phyloP scores from a whole-genome alignment of 345 rosid species.

The Psidium friedrichsthalianum region DNA sequence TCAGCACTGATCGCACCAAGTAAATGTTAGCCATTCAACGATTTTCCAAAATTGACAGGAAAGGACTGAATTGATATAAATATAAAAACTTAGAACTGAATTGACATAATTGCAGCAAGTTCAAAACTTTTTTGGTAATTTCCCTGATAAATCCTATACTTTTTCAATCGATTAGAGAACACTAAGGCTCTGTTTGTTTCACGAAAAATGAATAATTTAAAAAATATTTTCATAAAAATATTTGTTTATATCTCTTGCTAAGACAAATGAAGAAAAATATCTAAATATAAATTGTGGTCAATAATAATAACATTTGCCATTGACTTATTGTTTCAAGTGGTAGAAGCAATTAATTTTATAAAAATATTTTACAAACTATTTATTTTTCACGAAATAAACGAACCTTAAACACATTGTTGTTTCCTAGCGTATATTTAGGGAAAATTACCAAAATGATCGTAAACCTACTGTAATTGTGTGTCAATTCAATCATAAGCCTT shows the following conservation, averaged over 20 bases:
- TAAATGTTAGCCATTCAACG: too few relatives aligned
- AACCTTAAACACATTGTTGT: neutral
- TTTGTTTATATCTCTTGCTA: neutral
- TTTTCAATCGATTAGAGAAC: neutral
- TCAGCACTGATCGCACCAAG: too few relatives aligned
- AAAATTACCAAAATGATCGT: too few relatives aligned
- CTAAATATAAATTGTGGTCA: too few relatives aligned
- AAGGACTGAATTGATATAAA: too few relatives aligned
- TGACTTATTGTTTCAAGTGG: neutral
- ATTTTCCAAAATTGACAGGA: too few relatives aligned
- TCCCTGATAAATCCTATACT: neutral
- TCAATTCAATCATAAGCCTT: too few relatives aligned
- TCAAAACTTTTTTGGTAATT: too few relatives aligned
- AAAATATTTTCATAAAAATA: neutral
- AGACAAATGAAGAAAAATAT: neutral
- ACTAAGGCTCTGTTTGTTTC: neutral
- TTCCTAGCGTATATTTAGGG: too few relatives aligned
- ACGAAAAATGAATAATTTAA: neutral
- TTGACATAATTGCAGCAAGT: too few relatives aligned
- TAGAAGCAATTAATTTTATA: rapidly evolving
- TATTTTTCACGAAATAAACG: rapidly evolving
- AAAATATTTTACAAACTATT: neutral
- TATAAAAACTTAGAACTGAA: too few relatives aligned
- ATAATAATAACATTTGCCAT: neutral
- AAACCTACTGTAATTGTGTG: too few relatives aligned